Evolutionary conservation across 352 stramenopile species (phyloP), one percentile per base, ranked within the genome.

Genomic region (Globisporangium apiculatum): DNA sequence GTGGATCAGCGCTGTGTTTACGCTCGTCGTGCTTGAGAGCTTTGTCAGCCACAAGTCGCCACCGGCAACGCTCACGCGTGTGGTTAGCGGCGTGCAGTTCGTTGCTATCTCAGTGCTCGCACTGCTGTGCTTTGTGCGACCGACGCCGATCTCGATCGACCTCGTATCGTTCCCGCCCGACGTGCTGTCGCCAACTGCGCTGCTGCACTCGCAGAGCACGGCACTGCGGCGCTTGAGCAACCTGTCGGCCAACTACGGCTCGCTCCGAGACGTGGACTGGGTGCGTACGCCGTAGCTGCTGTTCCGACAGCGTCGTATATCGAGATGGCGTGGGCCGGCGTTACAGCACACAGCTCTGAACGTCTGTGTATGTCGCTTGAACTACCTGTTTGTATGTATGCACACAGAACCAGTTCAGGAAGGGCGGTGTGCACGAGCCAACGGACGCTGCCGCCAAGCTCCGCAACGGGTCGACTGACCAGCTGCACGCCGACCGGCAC

Each of bases 151-250:
- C 31, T 85, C 65, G 10, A 57, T 68, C 7, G 75, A 87, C 45
- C 75, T 71, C 46, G 70, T 90, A 37, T 55, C 68, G 24, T 78
- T 76, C 36, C 57, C 79, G 3, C 69, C 65, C 4, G 57, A 75
- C n/a, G 45, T 85, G 35, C 68, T 62, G 51, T 85, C 80, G 14
- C 76, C 80, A n/a, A 78, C 77, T 3, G 80, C 76, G 8, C 84
- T 79, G 46, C 67, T 90, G 7, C 69, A 82, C 42, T 82, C 80
- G 45, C 53, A 55, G 17, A 60, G 48, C 17, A 36, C 40, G 11
- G 40, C 60, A 64, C 40, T 65, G 66, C 42, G 67, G 71, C 55
- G 69, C 66, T 35, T 74, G 66, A 41, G 71, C 67, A 15, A 64
- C 64, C 18, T 83, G 63, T 53, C 42, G 45, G 9, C 24, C 51